phyloP scores from a whole-genome alignment of 108 stramenopile genomes.

The Nitzschia sp. region DNA sequence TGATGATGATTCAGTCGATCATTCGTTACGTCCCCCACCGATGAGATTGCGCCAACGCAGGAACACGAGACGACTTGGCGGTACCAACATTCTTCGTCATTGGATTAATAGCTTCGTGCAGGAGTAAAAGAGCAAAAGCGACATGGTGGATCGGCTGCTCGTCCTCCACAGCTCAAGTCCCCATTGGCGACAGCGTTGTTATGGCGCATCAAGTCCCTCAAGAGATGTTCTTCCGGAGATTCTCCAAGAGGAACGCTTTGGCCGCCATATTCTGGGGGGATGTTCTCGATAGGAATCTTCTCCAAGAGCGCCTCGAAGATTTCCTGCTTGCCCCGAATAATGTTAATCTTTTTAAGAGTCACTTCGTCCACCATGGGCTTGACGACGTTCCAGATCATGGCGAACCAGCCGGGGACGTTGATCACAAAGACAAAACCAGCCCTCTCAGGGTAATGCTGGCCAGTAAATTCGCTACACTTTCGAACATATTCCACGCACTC shows the following conservation, averaged over 20 bases:
- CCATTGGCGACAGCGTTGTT: conserved; percentile 48
- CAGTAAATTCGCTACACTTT: conserved; percentile 51
- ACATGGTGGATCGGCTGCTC: conserved; percentile 26
- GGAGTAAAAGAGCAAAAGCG: conserved; percentile 45
- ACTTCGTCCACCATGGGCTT: conserved; percentile 62
- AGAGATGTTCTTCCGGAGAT: conserved; percentile 54
- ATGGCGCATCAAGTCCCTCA: conserved; percentile 52
- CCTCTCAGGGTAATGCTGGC: conserved; percentile 78
- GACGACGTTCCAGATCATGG: conserved; percentile 71
- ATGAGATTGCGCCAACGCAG: no score
- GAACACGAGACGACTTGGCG: no score
- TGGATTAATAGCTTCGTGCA: conserved; percentile 45
- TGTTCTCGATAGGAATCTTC: conserved; percentile 62
- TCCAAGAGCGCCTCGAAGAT: conserved; percentile 49
- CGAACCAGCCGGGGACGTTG: conserved; percentile 63
- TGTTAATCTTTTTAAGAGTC: conserved; percentile 63
- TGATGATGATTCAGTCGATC: no score
- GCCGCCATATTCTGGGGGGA: conserved; percentile 77
- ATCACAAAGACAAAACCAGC: conserved; percentile 59
- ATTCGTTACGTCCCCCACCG: no score
- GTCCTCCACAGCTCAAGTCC: conserved; percentile 35
- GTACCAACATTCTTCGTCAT: no score
- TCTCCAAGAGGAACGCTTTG: conserved; percentile 57
- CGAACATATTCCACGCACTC: conserved; percentile 76
- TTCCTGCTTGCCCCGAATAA: conserved; percentile 46